These are phyloP conservation scores for Candida gigantensis DNA, from an alignment of 1,139 yeast genomes.

Conservation along the genomic window DNA sequence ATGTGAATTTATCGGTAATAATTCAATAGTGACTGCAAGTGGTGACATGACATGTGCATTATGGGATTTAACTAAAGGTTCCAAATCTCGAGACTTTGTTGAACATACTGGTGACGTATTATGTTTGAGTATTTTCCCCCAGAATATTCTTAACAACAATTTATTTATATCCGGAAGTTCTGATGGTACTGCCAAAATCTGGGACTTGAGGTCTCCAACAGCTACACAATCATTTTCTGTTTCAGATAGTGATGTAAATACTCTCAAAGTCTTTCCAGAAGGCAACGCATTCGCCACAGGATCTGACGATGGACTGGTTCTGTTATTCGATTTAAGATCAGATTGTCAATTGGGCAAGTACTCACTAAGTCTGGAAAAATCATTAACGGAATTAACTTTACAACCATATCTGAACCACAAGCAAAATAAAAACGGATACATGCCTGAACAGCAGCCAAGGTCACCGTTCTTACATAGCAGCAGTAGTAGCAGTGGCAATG, in stretches of 20 bases:
- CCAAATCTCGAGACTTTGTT: conserved; percentile 54
- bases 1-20: conserved; percentile 58
- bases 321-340: conserved; percentile 73
- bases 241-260: conserved; percentile 67
- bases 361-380: conserved; percentile 26
- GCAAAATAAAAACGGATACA: no score
- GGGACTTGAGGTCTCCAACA: conserved; percentile 63
- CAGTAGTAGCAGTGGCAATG: conserved; percentile 1
- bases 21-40: conserved; percentile 65
- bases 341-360: conserved; percentile 69
- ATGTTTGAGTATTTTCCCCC: conserved; percentile 43
- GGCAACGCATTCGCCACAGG: conserved; percentile 70
- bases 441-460: neutral
- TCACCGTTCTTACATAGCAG: conserved; percentile 5
- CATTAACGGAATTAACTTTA: conserved; percentile 5
- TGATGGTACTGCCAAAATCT: conserved; percentile 69
- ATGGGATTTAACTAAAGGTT: conserved; percentile 77
- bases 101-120: conserved; percentile 86
- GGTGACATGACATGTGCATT: conserved; percentile 81
- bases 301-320: conserved; percentile 75
- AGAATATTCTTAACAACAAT: conserved; percentile 20
- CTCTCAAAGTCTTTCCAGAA: conserved; percentile 68
- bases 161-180: conserved; percentile 72
- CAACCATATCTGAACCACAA: conserved; percentile 2
- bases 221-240: conserved; percentile 64